A percentile compares a stretch with the other conserved stretches of the same genome.
Conservation (phyloP, 129 eudicot species). For the Chrysanthemum lavandulifolium region DNA sequence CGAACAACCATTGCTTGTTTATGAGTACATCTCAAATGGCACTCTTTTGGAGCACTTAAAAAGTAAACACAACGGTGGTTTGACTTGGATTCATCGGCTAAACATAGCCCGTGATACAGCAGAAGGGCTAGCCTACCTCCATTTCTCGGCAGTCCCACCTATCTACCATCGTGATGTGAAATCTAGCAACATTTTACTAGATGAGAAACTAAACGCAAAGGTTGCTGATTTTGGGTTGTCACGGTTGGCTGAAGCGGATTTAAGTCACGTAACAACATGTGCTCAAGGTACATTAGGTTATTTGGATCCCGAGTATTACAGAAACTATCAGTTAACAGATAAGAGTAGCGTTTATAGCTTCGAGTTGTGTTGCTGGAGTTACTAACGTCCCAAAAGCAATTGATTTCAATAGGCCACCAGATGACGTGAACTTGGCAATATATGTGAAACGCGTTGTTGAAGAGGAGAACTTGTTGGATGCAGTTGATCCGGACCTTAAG, state of each 20-base stretch:
- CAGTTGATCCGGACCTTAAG: conserved; percentile 59
- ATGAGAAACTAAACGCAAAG: conserved; percentile 69
- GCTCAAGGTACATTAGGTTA: conserved; percentile 91
- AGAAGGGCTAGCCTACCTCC: conserved; percentile 87
- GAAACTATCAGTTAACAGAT: conserved; percentile 83
- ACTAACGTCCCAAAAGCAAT: conserved; percentile 67
- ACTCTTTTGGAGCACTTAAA: conserved; percentile 57
- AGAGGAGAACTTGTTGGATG: conserved; percentile 72
- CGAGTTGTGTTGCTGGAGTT: conserved; percentile 73
- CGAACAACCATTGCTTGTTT: conserved; percentile 76
- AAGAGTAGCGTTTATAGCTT: conserved; percentile 89
- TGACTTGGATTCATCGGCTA: conserved; percentile 66
- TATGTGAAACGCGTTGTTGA: conserved; percentile 73
- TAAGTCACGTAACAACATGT: conserved; percentile 82
- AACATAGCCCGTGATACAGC: conserved; percentile 72
- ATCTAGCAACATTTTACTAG: conserved; percentile 76
- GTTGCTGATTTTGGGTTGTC: conserved; percentile 88
- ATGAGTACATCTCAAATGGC: conserved; percentile 77
- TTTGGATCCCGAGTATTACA: conserved; percentile 83
- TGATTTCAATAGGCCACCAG: conserved; percentile 62
- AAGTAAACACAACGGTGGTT: conserved; percentile 19
- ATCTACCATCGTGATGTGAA: conserved; percentile 87
- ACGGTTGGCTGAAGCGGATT: conserved; percentile 73
- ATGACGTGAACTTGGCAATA: conserved; percentile 87
- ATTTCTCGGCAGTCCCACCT: conserved; percentile 72